Evolutionary conservation across 257 asterid genomes (phyloP).

Genomic region (Salvia hispanica): DNA sequence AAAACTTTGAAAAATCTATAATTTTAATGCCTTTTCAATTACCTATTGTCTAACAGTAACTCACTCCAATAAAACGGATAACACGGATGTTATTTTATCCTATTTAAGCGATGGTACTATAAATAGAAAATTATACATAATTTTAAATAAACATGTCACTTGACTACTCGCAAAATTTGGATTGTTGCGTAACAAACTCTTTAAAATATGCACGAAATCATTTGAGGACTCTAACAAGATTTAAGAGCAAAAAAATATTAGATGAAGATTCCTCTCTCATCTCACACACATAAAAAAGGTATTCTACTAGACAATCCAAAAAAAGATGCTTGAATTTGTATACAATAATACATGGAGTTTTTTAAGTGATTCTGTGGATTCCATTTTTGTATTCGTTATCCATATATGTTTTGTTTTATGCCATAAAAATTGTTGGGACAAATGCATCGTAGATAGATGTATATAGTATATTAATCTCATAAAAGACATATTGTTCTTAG

Average conservation of each 20-base stretch:
- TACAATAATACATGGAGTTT: not conserved
- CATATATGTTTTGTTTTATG: not conserved
- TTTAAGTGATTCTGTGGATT: conserved; percentile 7
- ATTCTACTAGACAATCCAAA: conserved; percentile 24
- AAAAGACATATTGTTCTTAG: not conserved
- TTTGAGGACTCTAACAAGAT: not conserved
- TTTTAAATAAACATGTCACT: not conserved
- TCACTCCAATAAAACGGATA: too few relatives aligned
- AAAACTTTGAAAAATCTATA: too few relatives aligned
- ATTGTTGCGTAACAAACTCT: not conserved
- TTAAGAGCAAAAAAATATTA: not conserved
- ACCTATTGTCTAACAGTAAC: too few relatives aligned
- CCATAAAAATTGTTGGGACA: not conserved
- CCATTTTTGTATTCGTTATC: conserved; percentile 15
- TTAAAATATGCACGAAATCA: not conserved
- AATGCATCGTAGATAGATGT: not conserved
- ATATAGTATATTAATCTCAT: not conserved
- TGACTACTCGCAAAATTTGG: not conserved
- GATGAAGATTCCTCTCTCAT: conserved; percentile 14
- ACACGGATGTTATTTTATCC: too few relatives aligned
- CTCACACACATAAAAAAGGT: too few relatives aligned
- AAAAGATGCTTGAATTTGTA: conserved; percentile 17
- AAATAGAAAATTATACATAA: not conserved
- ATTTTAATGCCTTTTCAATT: too few relatives aligned
- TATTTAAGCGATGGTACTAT: too few relatives aligned